A percentile compares a stretch with the other conserved stretches of the same genome.
These are phyloP conservation scores for Penicillium sp. DNA, from an alignment of 2,329 filamentous ascomycete species.

Conservation along the genomic window DNA sequence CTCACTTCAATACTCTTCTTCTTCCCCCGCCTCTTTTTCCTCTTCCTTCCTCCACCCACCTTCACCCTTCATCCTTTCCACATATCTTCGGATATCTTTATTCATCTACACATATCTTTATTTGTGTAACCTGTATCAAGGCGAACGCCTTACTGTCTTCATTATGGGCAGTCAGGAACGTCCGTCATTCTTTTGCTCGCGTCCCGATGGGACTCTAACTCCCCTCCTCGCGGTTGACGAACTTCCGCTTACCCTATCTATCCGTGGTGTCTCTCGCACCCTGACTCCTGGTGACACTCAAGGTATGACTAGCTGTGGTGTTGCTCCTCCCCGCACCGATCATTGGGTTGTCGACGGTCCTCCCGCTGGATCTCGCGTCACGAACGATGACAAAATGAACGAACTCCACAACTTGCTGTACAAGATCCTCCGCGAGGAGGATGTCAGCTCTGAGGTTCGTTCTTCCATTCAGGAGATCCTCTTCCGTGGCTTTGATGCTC, in stretches of 20 bases:
- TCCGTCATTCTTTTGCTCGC: conserved; percentile 42
- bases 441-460: conserved; percentile 19
- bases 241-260: conserved; percentile 35
- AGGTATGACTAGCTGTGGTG: conserved; percentile 44
- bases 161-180: conserved; percentile 27
- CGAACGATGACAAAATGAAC: conserved; percentile 2
- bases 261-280: conserved; percentile 37
- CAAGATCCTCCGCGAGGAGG: conserved; percentile 21
- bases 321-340: conserved; percentile 28
- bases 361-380: neutral
- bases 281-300: conserved; percentile 37
- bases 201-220: conserved; percentile 39
- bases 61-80: neutral
- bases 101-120: neutral
- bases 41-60: conserved; percentile 6
- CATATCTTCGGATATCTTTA: neutral
- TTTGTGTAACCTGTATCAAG: neutral
- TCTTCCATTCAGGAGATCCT: conserved; percentile 19
- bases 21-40: conserved; percentile 7
- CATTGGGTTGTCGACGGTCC: conserved; percentile 35
- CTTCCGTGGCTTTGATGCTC: neutral
- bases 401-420: conserved; percentile 21
- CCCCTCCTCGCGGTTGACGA: conserved; percentile 47
- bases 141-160: neutral
- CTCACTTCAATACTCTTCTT: neutral